Base-by-base conservation (phyloP, 169 alveolate species). In the Plasmodium coatneyi region DNA sequence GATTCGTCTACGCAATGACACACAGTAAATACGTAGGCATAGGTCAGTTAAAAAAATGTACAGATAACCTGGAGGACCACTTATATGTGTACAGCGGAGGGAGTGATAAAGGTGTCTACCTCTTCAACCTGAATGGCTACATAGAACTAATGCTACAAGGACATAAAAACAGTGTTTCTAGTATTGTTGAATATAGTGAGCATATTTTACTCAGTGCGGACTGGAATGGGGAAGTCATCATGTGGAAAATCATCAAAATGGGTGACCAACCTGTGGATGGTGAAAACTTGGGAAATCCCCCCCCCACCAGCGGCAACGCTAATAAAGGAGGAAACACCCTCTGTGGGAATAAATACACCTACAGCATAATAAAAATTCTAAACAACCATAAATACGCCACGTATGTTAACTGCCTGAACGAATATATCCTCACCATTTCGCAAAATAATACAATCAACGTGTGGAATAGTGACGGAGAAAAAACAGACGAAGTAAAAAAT, bases 11-110 rank as follows among this genome's bases (percentile, higher is more conserved):
- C 60, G 54, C 93, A 5, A 16, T 84, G 66, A 72, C 84, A 12
- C 60, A 74, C 66, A 84, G 93, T 46, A 84, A 84, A 74, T 84
- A 60, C 79, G 32, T 84, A 49, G 93, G 93, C n/a, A 84, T 84
- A 30, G 74, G 36, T 9, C 86, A 84, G 79, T 84, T 84, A 66
- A 71, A 41, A 14, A 84, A 84, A 22, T 28, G 80, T 16, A 32
- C 19, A 25, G 12, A 83, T 16, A 41, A 36, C 9, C 2, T 71
- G 4, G 92, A 83, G 22, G 92, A 84, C 16, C 79, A 84, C 19
- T 74, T 84, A 84, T 39, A 84, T 76, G 56, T 84, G 25, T 84
- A 84, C 41, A 84, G 93, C 66, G 93, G 93, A 84, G 93, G 93
- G 10, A 74, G 70, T 34, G 93, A 84, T 52, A 28, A 43, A 28